Conservation (phyloP, 1,284 basidiomycete species). For the Apiotrichum domesticum region DNA sequence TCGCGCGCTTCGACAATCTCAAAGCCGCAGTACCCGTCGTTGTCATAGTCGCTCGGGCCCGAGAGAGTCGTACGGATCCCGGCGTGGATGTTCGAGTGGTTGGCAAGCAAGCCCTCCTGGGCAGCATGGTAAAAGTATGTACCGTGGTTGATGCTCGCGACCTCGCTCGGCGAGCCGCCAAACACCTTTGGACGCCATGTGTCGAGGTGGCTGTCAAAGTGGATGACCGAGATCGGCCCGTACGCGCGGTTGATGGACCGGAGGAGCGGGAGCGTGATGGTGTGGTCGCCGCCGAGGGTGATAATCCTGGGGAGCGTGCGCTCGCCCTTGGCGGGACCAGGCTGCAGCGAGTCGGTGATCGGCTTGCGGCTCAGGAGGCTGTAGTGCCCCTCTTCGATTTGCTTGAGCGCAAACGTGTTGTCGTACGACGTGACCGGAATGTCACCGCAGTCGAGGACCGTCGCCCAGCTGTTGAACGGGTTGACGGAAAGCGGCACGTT, state of each 20-base stretch:
- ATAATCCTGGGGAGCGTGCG: conserved; percentile 37
- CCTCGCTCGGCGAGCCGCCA: conserved; percentile 23
- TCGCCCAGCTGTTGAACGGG: conserved; percentile 29
- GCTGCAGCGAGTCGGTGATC: not conserved
- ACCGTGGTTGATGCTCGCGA: conserved; percentile 36
- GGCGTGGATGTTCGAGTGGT: conserved; percentile 54
- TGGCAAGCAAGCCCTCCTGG: conserved; percentile 34
- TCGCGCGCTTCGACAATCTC: conserved; percentile 33
- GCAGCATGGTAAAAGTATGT: conserved; percentile 41
- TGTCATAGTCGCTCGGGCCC: conserved; percentile 23
- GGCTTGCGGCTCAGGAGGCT: conserved; percentile 1
- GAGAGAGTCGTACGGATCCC: conserved; percentile 20
- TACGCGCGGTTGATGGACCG: conserved; percentile 40
- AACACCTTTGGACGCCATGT: conserved; percentile 31
- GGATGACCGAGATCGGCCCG: conserved; percentile 28
- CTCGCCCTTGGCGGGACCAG: conserved; percentile 10
- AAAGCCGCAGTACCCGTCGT: conserved; percentile 40
- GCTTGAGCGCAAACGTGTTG: conserved; percentile 3
- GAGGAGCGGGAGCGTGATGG: conserved; percentile 48
- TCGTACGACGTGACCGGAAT: conserved; percentile 39
- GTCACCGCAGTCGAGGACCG: conserved; percentile 35
- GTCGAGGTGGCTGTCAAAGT: conserved; percentile 46
- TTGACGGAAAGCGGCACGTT: conserved; percentile 31
- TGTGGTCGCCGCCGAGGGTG: conserved; percentile 44
- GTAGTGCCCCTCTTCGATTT: conserved; percentile 8